A percentile compares a stretch with the other conserved stretches of the same genome.
Evolutionary conservation across 2,329 filamentous ascomycete genomes (phyloP).

Genomic region (Polytolypa hystricis): DNA sequence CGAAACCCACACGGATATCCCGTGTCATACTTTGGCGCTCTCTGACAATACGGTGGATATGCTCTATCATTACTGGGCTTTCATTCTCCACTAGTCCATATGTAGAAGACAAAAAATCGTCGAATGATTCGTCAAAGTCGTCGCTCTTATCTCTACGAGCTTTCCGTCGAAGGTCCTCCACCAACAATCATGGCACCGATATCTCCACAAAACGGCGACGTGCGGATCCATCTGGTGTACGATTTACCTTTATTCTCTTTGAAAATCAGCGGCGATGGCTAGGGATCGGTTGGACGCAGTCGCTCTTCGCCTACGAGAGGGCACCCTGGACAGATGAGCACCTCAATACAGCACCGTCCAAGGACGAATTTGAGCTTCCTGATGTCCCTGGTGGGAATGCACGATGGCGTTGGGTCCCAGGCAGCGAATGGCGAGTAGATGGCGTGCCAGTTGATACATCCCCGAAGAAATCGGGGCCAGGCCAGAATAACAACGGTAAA

Average conservation of each 20-base stretch:
- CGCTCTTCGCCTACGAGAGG: conserved; percentile 80
- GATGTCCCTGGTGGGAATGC: conserved; percentile 54
- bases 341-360: conserved; percentile 65
- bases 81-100: conserved; percentile 13
- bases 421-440: conserved; percentile 77
- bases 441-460: conserved; percentile 36
- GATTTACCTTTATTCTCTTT: conserved; percentile 92
- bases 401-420: conserved; percentile 72
- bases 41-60: conserved; percentile 56
- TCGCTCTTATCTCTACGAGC: conserved; percentile 20
- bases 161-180: conserved; percentile 27
- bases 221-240: conserved; percentile 59
- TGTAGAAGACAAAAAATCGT: conserved; percentile 6
- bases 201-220: conserved; percentile 35
- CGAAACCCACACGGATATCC: conserved; percentile 70
- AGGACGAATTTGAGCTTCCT: conserved; percentile 59
- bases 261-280: conserved; percentile 96
- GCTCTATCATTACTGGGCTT: conserved; percentile 68
- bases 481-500: conserved; percentile 34
- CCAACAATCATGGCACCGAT: conserved; percentile 36
- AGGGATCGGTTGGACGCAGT: conserved; percentile 88
- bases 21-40: conserved; percentile 88
- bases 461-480: conserved; percentile 33
- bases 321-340: conserved; percentile 94
- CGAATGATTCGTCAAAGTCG: conserved; percentile 18